These are phyloP conservation scores for Bonia amplexicaulis DNA, from an alignment of 176 grass and related monocot species.

Conservation along the genomic window DNA sequence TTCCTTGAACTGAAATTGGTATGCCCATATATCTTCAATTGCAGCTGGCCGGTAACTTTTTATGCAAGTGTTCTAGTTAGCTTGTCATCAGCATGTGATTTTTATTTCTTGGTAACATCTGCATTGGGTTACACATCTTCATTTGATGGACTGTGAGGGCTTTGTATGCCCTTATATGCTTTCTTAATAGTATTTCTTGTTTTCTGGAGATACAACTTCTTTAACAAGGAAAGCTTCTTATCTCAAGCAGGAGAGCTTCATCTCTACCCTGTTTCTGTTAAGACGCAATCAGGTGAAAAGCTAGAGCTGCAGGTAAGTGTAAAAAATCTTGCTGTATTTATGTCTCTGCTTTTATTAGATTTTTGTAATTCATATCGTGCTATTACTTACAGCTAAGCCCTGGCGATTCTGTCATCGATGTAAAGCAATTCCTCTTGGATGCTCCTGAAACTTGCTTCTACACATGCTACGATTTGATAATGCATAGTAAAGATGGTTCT, in stretches of 20 bases:
- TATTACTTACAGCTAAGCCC: constrained; percentile 76
- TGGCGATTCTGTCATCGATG: constrained; percentile 89
- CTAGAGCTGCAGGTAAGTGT: constrained; percentile 78
- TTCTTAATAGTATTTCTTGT: too few relatives aligned
- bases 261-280: constrained; percentile 78
- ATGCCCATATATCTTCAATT: not conserved
- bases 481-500: constrained; percentile 80
- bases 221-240: not conserved
- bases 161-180: too few relatives aligned
- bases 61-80: not conserved
- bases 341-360: not conserved
- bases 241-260: constrained; percentile 73
- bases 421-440: constrained; percentile 94
- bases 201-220: not conserved
- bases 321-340: not conserved
- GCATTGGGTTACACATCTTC: too few relatives aligned
- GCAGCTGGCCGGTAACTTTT: not conserved
- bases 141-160: too few relatives aligned
- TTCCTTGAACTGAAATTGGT: not conserved
- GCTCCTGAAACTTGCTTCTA: constrained; percentile 98
- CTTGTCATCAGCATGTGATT: too few relatives aligned
- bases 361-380: constrained; percentile 1
- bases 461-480: constrained; percentile 86
- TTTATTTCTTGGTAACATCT: too few relatives aligned
- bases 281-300: constrained; percentile 85